Base-by-base conservation (phyloP, 768 basidiomycete genomes). In the Russula sp. region DNA sequence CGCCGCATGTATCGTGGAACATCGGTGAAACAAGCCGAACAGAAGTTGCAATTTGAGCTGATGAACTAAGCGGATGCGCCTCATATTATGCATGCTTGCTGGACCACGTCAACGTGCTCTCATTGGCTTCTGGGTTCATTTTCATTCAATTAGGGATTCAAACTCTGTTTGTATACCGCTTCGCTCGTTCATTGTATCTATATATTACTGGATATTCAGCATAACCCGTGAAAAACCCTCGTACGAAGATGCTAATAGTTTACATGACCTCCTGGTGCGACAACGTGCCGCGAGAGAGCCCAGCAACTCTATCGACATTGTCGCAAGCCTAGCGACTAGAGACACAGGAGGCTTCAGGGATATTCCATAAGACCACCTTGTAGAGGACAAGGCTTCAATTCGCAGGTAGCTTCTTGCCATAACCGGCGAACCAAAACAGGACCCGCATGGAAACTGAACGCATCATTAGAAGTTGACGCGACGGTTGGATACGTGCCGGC, bases 1-100 rank as follows among this genome's bases (percentile, higher is more conserved):
- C 64, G 64, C 6, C 59, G 64, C 1, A 56, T 65, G 48, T 65
- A 61, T 36, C 53, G 64, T 22, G 48, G 64, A 51, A 65, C 20
- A 8, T 61, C 64, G 13, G 64, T 51, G 54, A 65, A 61, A 48
- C 53, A 65, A 57, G 30, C 58, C 59, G 64, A 65, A 61, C 48
- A 65, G 64, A 61, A 56, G 53, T 30, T 65, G 30, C 36, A 56
- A 24, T 65, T 65, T 44, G 64, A 65, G 16, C 30, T 65, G 59
- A 55, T 65, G 38, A 65, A 65, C 42, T 65, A 54, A 65, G 64
- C 5, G 38, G 48, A 51, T 11, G 38, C 28, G 28, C 46, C 34
- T 18, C 8, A 26, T 44, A 34, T 44, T 30, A 24, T 60, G 36
- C 57, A 28, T 59, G 51, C 57, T 38, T 28, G 57, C 26, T 48